A percentile compares a stretch with the other conserved stretches of the same genome.
Evolutionary conservation across 2,329 filamentous ascomycete species (phyloP).

Genomic region (Pseudocercospora musae): DNA sequence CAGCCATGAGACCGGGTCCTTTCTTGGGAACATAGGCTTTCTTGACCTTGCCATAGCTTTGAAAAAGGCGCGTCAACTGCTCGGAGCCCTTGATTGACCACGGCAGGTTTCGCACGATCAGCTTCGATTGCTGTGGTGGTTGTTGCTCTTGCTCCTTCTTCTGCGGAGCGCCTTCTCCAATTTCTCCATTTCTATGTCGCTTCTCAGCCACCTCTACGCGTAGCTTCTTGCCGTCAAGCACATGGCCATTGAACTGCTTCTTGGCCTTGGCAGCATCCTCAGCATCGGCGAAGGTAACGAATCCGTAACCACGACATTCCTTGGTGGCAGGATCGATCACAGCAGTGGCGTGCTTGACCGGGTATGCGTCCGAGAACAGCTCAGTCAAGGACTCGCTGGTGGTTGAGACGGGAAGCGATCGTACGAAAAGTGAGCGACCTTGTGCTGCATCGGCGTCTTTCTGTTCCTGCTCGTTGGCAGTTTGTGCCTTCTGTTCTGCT

Average conservation of each 20-base stretch:
- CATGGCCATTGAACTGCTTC: conserved; percentile 73
- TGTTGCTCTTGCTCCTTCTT: conserved; percentile 63
- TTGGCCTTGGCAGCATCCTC: conserved; percentile 83
- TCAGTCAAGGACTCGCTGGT: conserved; percentile 81
- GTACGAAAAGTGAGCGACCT: conserved; percentile 71
- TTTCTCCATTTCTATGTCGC: conserved; percentile 62
- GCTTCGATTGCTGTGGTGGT: conserved; percentile 68
- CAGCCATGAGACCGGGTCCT: conserved; percentile 65
- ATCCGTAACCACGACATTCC: conserved; percentile 85
- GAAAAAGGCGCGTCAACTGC: conserved; percentile 74
- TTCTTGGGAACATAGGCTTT: conserved; percentile 78
- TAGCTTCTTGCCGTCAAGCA: conserved; percentile 76
- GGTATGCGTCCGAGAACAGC: conserved; percentile 90
- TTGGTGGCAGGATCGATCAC: conserved; percentile 84
- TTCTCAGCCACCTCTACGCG: conserved; percentile 85
- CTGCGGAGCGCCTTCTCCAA: conserved; percentile 52
- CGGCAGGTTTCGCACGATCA: conserved; percentile 90
- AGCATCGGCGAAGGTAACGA: conserved; percentile 92
- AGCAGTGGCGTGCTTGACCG: conserved; percentile 93
- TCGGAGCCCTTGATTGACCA: conserved; percentile 91
- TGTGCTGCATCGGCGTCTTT: conserved; percentile 22
- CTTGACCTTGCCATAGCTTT: conserved; percentile 88
- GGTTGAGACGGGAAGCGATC: conserved; percentile 72
- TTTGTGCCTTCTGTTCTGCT: conserved; percentile 2
- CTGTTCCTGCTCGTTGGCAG: conserved; percentile 17